Conservation (phyloP, 768 basidiomycete genomes). For the Termitomyces bulborhizus region DNA sequence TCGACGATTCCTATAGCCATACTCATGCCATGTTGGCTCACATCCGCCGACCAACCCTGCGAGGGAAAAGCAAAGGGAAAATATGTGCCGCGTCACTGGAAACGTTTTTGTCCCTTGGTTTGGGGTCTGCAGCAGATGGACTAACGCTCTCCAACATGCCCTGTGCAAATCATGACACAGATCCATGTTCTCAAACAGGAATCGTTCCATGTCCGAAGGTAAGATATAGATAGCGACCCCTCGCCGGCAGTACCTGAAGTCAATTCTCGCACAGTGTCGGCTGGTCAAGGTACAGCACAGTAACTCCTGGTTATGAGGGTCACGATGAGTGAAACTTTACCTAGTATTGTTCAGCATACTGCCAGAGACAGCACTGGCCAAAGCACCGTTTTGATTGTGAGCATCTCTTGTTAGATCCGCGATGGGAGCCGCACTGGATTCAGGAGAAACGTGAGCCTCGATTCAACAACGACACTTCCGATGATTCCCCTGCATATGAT, state of each 20-base stretch:
- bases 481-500: conserved; percentile 25
- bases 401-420: conserved; percentile 18
- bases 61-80: background rate
- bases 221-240: background rate
- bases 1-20: conserved; percentile 16
- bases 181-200: background rate
- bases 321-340: background rate
- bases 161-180: conserved; percentile 16
- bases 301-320: background rate
- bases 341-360: conserved; percentile 30
- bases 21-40: conserved; percentile 19
- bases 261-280: conserved; percentile 2
- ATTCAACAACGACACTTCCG: conserved; percentile 17
- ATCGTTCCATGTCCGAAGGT: conserved; percentile 24
- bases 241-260: background rate
- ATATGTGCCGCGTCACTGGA: conserved; percentile 16
- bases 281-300: conserved; percentile 5
- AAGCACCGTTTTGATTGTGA: conserved; percentile 30
- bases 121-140: conserved; percentile 21
- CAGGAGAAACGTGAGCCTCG: conserved; percentile 21
- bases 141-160: conserved; percentile 13
- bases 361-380: conserved; percentile 29
- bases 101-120: conserved; percentile 21
- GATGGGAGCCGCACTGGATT: conserved; percentile 31
- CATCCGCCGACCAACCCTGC: conserved; percentile 12